Base-by-base conservation (phyloP, 352 stramenopile species). In the Pythium aphanidermatum region DNA sequence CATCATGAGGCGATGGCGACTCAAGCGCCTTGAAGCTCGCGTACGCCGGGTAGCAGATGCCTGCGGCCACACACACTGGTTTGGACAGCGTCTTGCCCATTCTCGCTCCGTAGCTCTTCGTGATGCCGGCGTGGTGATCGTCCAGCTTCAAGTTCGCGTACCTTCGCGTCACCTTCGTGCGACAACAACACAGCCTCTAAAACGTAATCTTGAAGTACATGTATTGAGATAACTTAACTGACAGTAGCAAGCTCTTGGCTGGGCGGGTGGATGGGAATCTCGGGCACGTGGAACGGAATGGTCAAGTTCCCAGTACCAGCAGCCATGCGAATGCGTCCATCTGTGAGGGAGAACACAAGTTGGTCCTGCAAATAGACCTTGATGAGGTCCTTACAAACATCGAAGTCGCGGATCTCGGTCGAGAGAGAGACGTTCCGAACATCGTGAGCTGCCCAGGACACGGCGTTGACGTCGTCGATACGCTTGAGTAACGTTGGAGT, bases 1-100 rank as follows among this genome's bases (percentile, higher is more conserved):
- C 63, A 39, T 82, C 62, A n/a, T 81, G 55, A 12, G 57, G 63
- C 13, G 54, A 70, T 10, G 62, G 48, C 8, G 63, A 65, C 34
- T 91, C 75, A 13, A 90, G 60, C 39, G 74, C 77, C 51, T 90
- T 90, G 58, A 87, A 88, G 57, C 71, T 85, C 41, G 69, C 67
- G 33, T 88, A 87, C 27, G 72, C 64, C 16, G 74, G 73, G 45
- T 87, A 92, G 35, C 57, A 65, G 35, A 86, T 62, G 42, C 68
- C 69, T 13, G 70, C 66, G n/a, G 37, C 58, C 9, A 84, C 43
- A 46, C 70, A 83, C 50, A 86, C 54, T 8, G 44, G 65, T 32
- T 74, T 74, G 20, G 74, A 81, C 20, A 84, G 55, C 20, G 60
- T 60, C 16, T 65, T 60, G 16, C 74, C 74, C 74, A 86, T 86